Evolutionary conservation across 1,284 basidiomycete species (phyloP).

Genomic region (Cutaneotrichosporon sp.): DNA sequence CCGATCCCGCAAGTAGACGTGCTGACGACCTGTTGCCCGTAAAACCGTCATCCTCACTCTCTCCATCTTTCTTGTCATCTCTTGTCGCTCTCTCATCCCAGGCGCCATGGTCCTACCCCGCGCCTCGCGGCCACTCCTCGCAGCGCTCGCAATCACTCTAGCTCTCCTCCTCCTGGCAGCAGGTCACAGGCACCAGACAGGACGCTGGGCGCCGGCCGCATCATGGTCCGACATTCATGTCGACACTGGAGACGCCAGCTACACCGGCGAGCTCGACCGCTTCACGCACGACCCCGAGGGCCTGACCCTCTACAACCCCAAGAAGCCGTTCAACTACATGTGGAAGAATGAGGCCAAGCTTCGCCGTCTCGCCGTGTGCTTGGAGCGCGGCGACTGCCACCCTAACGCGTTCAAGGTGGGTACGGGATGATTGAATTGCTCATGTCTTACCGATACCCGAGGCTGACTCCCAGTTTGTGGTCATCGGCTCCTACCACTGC

Average conservation of each 20-base stretch:
- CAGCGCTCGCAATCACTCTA: neutral
- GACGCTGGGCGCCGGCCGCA: neutral
- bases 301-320: neutral
- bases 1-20: too few relatives aligned
- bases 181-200: constrained; percentile 1
- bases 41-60: too few relatives aligned
- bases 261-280: neutral
- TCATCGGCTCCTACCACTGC: constrained; percentile 19
- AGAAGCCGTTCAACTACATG: constrained; percentile 16
- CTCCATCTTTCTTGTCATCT: too few relatives aligned
- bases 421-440: neutral
- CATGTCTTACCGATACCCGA: neutral
- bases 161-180: constrained; percentile 3
- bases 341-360: constrained; percentile 25
- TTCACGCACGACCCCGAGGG: neutral
- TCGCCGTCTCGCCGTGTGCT: constrained; percentile 17
- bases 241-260: too few relatives aligned
- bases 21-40: too few relatives aligned
- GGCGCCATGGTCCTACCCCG: neutral
- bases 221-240: neutral
- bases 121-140: neutral
- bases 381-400: constrained; percentile 16
- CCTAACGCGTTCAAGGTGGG: constrained; percentile 21
- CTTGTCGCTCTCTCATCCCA: neutral
- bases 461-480: constrained; percentile 10